Evolutionary conservation across 768 basidiomycete genomes (phyloP), one percentile per base, ranked within the genome.

Genomic region (Phanerochaete sordida): DNA sequence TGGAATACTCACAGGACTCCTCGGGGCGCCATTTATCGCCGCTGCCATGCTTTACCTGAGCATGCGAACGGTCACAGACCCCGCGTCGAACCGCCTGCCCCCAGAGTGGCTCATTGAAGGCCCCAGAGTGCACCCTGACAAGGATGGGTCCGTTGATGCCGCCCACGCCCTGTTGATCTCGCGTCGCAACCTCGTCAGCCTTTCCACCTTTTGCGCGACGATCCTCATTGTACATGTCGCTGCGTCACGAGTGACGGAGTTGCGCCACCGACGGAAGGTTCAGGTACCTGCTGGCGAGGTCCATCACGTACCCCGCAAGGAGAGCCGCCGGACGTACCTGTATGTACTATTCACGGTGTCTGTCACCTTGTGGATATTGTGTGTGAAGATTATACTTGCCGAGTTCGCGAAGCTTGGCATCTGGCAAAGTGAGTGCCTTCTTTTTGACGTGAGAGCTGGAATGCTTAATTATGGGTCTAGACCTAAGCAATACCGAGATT

Each of bases 21-120:
- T 94, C n/a, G 80, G 95, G 31, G 90, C 87, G 13, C 93, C 95
- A 2, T 77, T 96, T 30, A 84, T 96, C 56, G 81, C 91, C 8
- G 79, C 86, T 11, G 85, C 87, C 0, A 70, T 94, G 55, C 75
- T 93, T 61, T 80, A 79, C 82, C 47, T 82, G 80, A 24, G 76
- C 74, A 65, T 74, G 69, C 70, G 68, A 66, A 72, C 62, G 67
- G 72, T 72, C 65, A 30, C 33, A 50, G 47, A 47, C 62, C 70
- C 56, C 48, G 58, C 62, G 52, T 69, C 53, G 49, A 69, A 54
- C 57, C 71, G 19, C 62, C 74, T 87, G 5, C 86, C 88, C 13
- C 65, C 77, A 47, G 77, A 76, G 58, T 96, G 95, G 95, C 78
- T 83, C 45, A 88, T 96, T 66, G 94, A 96, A 70, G 69, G 77